Percentiles rank a stretch among this genome's conserved stretches.
phyloP scores from a whole-genome alignment of 345 rosid species.

The rapeseed (Brassica napus) region Da-Ae NC_063450.1:41908001-41908500 shows the following conservation, averaged over 20 bases:
- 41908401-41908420: constrained; percentile 33
- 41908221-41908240: constrained; percentile 1
- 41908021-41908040: not conserved
- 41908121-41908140: constrained; percentile 26
- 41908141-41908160: constrained; percentile 35
- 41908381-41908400: constrained; percentile 23
- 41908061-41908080: constrained; percentile 15
- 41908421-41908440: constrained; percentile 15
- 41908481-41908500: constrained; percentile 27
- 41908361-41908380: too few relatives aligned
- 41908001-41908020: not conserved
- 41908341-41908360: too few relatives aligned
- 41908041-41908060: constrained; percentile 9
- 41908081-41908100: not conserved
- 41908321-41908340: too few relatives aligned
- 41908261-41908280: too few relatives aligned
- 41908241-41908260: too few relatives aligned
- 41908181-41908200: constrained; percentile 54
- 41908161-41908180: constrained; percentile 7
- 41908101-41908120: not conserved
- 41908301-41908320: too few relatives aligned
- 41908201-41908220: constrained; percentile 59
- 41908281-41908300: too few relatives aligned
- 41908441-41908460: constrained; percentile 3
- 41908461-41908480: constrained; percentile 24